Evolutionary conservation across 441 rosid species (phyloP), one percentile per base, ranked within the genome.

Genomic region (Brassica hybrid): DNA sequence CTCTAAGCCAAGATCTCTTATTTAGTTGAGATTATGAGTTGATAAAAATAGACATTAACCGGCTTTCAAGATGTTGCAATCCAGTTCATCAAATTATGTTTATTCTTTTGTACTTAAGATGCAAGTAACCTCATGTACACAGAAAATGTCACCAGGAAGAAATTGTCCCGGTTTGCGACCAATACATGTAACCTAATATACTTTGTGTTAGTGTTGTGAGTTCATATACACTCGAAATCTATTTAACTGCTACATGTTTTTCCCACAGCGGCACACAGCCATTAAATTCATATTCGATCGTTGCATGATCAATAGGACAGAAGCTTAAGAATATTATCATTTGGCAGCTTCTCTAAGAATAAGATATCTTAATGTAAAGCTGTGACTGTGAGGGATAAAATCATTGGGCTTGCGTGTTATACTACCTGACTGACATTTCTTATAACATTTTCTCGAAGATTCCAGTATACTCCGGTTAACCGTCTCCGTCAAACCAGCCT

Each of bases 291-390:
- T 43, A 43, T 43, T 13, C 14, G 2, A 43, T 43, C 12, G 14
- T 43, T 43, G 50, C 50, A 43, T 43, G 14, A 43, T 43, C 12
- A 38, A 38, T 38, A 38, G 45, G 3, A 43, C 50, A 43, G 14
- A 43, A 43, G 50, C 50, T 43, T 43, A 43, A 0, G 16, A 72
- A 72, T 61, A 21, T n/a, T 36, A 69, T 92, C 84, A 92, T 83
- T 84, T 89, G 18, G 85, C 89, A 67, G 92, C 75, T 79, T 91
- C 98, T 81, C 88, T 95, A 27, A 92, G 81, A 80, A 95, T 90
- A 71, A 95, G 86, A 86, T 89, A 95, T 71, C 99, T 88, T 41
- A 91, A 93, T 61, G 82, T 79, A 79, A 95, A 91, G 76, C 86
- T 91, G 85, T 34, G 41, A 34, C 41, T 34, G 9, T 93, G 94